These are phyloP conservation scores for Grosmannia penicillata DNA, from an alignment of 2,329 filamentous ascomycete genomes.

Conservation along the genomic window DNA sequence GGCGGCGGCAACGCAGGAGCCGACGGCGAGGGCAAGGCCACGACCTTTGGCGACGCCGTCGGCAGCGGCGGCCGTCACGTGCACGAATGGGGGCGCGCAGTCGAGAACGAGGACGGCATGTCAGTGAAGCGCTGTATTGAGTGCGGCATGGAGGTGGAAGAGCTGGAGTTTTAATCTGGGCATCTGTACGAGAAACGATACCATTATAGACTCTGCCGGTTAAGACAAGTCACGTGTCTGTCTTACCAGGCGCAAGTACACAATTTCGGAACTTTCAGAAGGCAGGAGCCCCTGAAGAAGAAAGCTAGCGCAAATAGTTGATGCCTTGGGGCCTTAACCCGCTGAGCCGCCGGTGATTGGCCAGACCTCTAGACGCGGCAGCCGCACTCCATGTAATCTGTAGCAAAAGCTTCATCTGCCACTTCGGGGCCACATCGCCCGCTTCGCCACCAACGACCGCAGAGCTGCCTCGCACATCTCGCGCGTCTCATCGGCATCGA, in stretches of 20 bases:
- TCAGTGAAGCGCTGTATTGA: conserved; percentile 65
- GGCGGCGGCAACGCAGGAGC: conserved; percentile 27
- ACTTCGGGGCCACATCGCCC: background rate
- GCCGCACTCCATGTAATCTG: background rate
- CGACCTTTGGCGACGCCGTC: conserved; percentile 64
- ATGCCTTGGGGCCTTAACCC: conserved; percentile 22
- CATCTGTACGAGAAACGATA: too few species aligned
- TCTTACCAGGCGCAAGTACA: too few species aligned
- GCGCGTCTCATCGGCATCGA: too few species aligned
- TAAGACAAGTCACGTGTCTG: too few species aligned
- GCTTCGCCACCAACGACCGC: too few species aligned
- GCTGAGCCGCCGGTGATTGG: conserved; percentile 17
- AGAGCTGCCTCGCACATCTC: too few species aligned
- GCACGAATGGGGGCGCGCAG: conserved; percentile 68
- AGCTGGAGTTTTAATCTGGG: conserved; percentile 43
- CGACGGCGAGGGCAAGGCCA: conserved; percentile 21
- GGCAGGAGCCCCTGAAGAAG: conserved; percentile 7
- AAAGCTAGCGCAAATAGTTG: conserved; percentile 10
- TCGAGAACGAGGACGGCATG: conserved; percentile 57
- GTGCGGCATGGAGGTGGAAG: conserved; percentile 69
- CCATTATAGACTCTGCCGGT: too few species aligned
- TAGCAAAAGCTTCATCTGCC: background rate
- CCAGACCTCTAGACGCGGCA: background rate
- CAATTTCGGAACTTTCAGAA: too few species aligned
- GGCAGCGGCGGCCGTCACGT: conserved; percentile 58